Base-by-base conservation (phyloP, 1,139 yeast species). In the Wickerhamomyces sp. region DNA sequence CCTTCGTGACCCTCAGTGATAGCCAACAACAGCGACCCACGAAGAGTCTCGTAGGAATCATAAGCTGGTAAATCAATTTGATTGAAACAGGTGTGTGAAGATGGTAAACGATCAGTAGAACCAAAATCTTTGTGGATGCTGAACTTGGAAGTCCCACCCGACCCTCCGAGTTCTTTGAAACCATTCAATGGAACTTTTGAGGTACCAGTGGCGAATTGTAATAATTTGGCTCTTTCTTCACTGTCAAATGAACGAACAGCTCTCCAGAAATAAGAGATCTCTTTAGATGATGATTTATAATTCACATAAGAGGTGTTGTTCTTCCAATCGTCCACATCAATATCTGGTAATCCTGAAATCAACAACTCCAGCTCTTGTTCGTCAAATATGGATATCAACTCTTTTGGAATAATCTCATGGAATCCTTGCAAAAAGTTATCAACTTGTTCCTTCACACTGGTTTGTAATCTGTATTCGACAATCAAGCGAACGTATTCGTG, bases 131-230 rank as follows among this genome's bases (percentile, higher is more conserved):
- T 72, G 54, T 88, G 96, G 42, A 93, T 85, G 43, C 86, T 80
- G 61, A 93, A 93, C 54, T 86, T 86, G 35, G 91, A 79, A 4
- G 80, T 70, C 4, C 96, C 96, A 55, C 80, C 78, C 47, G 91
- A 87, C 22, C 97, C 96, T 45, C 86, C 81, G 43, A 93, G 69
- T 49, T 83, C 95, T 51, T 85, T 82, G 57, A 93, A 93, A 2
- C 98, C 99, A 55, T 85, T 85, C 47, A 89, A 68, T 18, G 99
- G 98, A 8, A 93, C 98, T 60, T 91, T 89, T 39, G 95, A 82
- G 0, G 99, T 91, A 42, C 99, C 99, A 0, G 99, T 93, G 2
- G 95, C 93, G 68, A 91, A 93, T 55, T 93, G 99, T 40, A 93
- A 65, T 45, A 93, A 64, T 54, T 89, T 88, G 15, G 98, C 99